Base-by-base conservation (phyloP, 345 rosid genomes). In the Corchorus olitorius region DNA sequence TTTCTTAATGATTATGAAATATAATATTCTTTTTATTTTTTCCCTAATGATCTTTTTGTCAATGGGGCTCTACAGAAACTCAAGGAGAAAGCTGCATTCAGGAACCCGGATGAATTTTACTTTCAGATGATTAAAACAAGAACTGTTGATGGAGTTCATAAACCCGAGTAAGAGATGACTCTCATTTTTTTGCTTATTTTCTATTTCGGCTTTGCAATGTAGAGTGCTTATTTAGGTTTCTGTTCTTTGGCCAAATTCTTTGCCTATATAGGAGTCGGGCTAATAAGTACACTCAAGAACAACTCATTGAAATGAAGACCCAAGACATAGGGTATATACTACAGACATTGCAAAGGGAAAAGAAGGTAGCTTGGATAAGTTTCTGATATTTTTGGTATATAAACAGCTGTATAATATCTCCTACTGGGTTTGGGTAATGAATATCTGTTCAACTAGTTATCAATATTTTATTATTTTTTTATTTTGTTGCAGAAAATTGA, bases 251-350 rank as follows among this genome's bases (percentile, higher is more conserved):
- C 15, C 14, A 16, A 53, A 20, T 48, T 72, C 46, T 65, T 52
- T 33, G 35, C 43, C 73, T 45, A 49, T 81, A 20, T 74, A 94
- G 99, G 89, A 88, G 81, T 46, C 89, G 86, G 81, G 83, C 91
- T 2, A 90, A 91, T 74, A 90, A 89, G 62, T 94, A 94, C 84
- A 84, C 84, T 72, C 85, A 85, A 16, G 99, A 91, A 72, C 97
- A 93, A 79, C 91, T 93, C 61, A 83, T 88, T 93, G 13, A 91
- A 65, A 94, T 93, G 99, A 93, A 93, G 84, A 93, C 99, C 0
- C 99, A 91, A 76, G 98, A 94, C 75, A 83, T 90, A 17, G 98
- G 98, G 64, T 95, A 95, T 77, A 76, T 95, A 73, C 87, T 88
- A 77, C 96, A 91, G 73, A 95, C 91, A 73, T 68, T 89, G 83